Percentiles rank a stretch among this genome's conserved stretches.
Conservation (phyloP, 1,139 yeast genomes). For the Protomyces macrosporus region DNA sequence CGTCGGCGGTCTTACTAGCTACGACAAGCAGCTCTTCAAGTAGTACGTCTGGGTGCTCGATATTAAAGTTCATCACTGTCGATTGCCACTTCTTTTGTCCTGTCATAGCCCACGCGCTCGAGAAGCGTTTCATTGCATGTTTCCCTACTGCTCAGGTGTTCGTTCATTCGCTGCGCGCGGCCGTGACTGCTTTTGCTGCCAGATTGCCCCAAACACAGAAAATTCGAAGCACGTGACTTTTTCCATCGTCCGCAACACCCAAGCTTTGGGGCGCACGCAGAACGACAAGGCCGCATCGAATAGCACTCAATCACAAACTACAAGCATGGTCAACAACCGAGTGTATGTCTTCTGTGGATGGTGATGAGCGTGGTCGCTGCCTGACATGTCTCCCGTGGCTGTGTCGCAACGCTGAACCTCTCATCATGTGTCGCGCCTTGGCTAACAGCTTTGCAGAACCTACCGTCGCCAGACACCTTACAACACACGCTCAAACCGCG, state of each 20-base stretch:
- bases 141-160: not conserved
- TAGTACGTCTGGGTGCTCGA: not conserved
- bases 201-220: too few species aligned
- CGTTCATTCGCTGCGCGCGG: not conserved
- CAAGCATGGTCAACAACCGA: not conserved
- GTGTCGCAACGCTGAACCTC: too few species aligned
- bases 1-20: conserved; percentile 91
- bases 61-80: too few species aligned
- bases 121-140: too few species aligned
- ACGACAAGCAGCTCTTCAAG: conserved; percentile 73
- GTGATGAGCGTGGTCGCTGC: too few species aligned
- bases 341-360: not conserved
- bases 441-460: conserved; percentile 39
- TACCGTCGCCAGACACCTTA: conserved; percentile 79
- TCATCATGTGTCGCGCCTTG: not conserved
- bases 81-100: too few species aligned
- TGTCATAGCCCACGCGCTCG: too few species aligned
- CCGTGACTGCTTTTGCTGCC: not conserved
- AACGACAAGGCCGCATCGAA: too few species aligned
- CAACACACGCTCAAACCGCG: conserved; percentile 67
- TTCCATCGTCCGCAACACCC: too few species aligned
- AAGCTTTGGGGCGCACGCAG: too few species aligned
- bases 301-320: not conserved
- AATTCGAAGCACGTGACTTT: too few species aligned
- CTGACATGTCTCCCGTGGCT: too few species aligned